A percentile compares a stretch with the other conserved stretches of the same genome.
Evolutionary conservation across 495 filamentous ascomycete genomes (phyloP).

Genomic region (Tuber microsphaerosporum): DNA sequence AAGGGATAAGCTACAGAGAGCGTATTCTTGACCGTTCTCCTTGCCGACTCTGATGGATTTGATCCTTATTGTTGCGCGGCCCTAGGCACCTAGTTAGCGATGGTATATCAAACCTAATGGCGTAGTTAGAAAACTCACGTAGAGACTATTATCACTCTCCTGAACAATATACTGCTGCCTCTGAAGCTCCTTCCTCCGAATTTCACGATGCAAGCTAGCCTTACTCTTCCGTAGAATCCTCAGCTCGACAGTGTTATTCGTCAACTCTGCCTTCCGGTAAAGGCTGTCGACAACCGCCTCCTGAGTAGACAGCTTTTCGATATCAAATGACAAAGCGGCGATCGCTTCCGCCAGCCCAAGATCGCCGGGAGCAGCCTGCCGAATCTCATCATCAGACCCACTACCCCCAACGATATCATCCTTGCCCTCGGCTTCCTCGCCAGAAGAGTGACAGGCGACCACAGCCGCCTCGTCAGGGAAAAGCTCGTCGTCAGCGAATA

Average conservation of each 20-base stretch:
- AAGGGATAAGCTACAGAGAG: conserved; percentile 55
- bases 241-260: conserved; percentile 89
- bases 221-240: conserved; percentile 91
- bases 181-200: conserved; percentile 89
- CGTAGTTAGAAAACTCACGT: conserved; percentile 45
- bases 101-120: neutral
- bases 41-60: conserved; percentile 88
- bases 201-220: conserved; percentile 82
- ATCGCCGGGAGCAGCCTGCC: conserved; percentile 92
- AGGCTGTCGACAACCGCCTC: conserved; percentile 87
- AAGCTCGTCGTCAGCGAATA: conserved; percentile 77
- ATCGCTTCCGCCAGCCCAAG: conserved; percentile 91
- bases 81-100: conserved; percentile 13
- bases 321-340: conserved; percentile 71
- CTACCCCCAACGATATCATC: conserved; percentile 31
- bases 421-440: conserved; percentile 22
- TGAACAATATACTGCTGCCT: conserved; percentile 95
- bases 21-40: conserved; percentile 87
- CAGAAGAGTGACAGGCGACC: conserved; percentile 21
- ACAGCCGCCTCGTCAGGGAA: conserved; percentile 64
- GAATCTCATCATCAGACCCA: conserved; percentile 71
- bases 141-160: conserved; percentile 95
- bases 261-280: conserved; percentile 87
- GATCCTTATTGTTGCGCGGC: conserved; percentile 79
- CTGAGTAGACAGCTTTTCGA: conserved; percentile 80